Percentiles rank a stretch among this genome's conserved stretches.
These are phyloP conservation scores for Didymella pomorum DNA, from an alignment of 2,329 filamentous ascomycete genomes.

Conservation along the genomic window DNA sequence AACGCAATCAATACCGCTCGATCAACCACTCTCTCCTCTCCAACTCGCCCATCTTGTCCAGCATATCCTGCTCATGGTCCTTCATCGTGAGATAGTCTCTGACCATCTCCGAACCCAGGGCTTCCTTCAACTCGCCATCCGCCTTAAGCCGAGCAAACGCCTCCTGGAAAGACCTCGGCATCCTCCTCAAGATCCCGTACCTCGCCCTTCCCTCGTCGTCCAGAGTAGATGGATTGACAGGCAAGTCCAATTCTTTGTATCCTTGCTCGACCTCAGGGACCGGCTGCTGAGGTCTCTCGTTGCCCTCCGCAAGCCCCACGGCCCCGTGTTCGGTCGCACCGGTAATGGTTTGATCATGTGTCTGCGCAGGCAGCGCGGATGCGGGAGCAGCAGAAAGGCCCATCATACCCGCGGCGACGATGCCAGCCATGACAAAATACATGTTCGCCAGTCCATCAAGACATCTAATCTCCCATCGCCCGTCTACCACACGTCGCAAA, in stretches of 20 bases:
- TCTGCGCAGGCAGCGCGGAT: background rate
- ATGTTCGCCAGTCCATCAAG: constrained; percentile 83
- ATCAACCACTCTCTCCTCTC: constrained; percentile 67
- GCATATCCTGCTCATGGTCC: constrained; percentile 62
- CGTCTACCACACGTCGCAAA: constrained; percentile 69
- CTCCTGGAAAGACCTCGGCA: constrained; percentile 64
- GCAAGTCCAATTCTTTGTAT: constrained; percentile 62
- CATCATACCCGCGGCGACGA: constrained; percentile 66
- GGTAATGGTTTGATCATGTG: constrained; percentile 1
- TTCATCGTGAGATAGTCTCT: constrained; percentile 67
- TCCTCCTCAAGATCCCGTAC: constrained; percentile 62
- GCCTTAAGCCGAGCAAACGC: constrained; percentile 62
- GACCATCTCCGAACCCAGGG: constrained; percentile 62
- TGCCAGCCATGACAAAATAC: constrained; percentile 71
- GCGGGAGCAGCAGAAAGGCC: constrained; percentile 57
- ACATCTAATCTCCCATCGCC: constrained; percentile 80
- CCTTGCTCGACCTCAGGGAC: constrained; percentile 33
- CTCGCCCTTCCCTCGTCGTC: constrained; percentile 54
- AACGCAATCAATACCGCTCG: constrained; percentile 65
- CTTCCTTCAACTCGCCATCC: constrained; percentile 57
- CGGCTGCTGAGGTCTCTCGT: background rate
- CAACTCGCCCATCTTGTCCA: constrained; percentile 59
- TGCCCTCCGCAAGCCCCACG: background rate
- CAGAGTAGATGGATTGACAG: constrained; percentile 34
- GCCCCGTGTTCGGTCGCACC: constrained; percentile 14